Evolutionary conservation across 495 filamentous ascomycete genomes (phyloP).

Genomic region (Penicillium fimorum): DNA sequence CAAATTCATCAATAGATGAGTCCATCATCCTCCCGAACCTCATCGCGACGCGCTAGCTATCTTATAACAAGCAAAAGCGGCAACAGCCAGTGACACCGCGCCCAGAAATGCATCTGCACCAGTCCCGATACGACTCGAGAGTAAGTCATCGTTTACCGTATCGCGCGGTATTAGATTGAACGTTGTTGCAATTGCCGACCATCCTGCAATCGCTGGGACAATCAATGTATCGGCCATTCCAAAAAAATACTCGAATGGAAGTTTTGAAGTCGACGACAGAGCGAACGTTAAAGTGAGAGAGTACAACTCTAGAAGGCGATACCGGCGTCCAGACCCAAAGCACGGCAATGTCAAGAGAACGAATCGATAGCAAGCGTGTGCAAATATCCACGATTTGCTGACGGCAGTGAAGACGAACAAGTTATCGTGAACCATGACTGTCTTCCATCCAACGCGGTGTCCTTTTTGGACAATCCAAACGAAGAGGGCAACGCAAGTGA

Average conservation of each 20-base stretch:
- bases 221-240: constrained; percentile 3
- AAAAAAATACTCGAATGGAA: not conserved
- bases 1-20: not conserved
- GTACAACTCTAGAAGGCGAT: constrained; percentile 9
- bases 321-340: constrained; percentile 8
- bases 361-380: constrained; percentile 5
- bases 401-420: constrained; percentile 7
- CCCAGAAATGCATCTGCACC: not conserved
- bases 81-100: not conserved
- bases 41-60: not conserved
- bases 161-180: constrained; percentile 7
- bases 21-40: not conserved
- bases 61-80: not conserved
- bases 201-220: constrained; percentile 6
- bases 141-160: not conserved
- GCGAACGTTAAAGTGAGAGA: constrained; percentile 3
- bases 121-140: not conserved
- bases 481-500: not conserved
- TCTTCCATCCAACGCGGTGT: constrained; percentile 5
- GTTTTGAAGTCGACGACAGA: not conserved
- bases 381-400: constrained; percentile 8
- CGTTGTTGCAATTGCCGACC: constrained; percentile 6
- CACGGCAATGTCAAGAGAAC: constrained; percentile 7
- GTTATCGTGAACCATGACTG: constrained; percentile 2
- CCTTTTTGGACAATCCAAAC: constrained; percentile 4